Conservation (phyloP, 2,329 filamentous ascomycete genomes). For the Apiospora koreana region DNA sequence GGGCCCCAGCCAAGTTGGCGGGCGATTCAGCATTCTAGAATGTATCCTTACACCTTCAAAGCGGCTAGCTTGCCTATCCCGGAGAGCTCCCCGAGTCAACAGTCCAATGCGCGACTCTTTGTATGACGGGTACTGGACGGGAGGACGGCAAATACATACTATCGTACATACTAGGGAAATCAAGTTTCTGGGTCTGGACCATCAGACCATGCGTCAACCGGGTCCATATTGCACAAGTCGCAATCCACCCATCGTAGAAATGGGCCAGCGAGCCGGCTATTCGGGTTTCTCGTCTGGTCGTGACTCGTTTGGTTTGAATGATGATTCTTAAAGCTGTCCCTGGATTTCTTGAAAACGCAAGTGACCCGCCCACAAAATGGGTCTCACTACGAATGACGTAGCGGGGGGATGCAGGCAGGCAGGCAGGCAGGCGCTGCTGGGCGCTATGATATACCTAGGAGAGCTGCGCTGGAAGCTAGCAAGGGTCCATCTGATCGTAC, state of each 20-base stretch:
- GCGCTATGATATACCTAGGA: no score
- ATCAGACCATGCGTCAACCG: background rate
- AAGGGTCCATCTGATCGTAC: background rate
- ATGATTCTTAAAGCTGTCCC: background rate
- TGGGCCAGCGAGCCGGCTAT: background rate
- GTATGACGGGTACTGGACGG: background rate
- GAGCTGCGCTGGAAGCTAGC: background rate
- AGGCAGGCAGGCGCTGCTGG: no score
- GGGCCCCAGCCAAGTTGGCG: background rate
- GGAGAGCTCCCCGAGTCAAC: background rate
- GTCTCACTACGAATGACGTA: background rate
- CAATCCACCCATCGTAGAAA: background rate
- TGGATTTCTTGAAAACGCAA: background rate
- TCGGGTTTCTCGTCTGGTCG: background rate
- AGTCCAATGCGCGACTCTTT: background rate
- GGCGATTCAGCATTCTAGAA: background rate
- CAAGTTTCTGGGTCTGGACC: background rate
- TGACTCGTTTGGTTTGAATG: background rate
- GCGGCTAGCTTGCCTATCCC: background rate
- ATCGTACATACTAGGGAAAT: background rate
- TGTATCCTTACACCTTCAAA: background rate
- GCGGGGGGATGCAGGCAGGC: no score
- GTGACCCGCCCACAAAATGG: background rate
- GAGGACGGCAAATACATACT: no score
- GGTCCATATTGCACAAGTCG: background rate